A percentile compares a stretch with the other conserved stretches of the same genome.
phyloP scores from a whole-genome alignment of 371 early-diverging fungal genomes.

The Circinella umbellata region DNA sequence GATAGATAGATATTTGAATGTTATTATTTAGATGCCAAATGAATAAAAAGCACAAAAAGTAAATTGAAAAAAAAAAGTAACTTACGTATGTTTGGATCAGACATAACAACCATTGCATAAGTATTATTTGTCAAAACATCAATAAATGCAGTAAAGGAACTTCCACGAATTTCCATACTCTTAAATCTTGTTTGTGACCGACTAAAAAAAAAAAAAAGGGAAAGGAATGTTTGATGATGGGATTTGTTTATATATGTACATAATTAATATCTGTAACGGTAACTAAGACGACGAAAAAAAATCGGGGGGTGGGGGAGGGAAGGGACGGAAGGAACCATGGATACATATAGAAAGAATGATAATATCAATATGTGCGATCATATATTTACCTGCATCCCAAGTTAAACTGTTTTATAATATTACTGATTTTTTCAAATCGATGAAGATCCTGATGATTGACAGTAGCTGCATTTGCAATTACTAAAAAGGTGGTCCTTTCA shows the following conservation, averaged over 20 bases:
- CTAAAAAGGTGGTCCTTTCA: conserved; percentile 93
- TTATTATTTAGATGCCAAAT: no score
- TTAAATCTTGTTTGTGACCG: conserved; percentile 84
- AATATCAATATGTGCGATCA: no score
- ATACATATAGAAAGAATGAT: no score
- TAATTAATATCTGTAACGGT: no score
- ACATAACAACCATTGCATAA: conserved; percentile 91
- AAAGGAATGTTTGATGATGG: background rate
- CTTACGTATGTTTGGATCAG: conserved; percentile 91
- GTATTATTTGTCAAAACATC: conserved; percentile 94
- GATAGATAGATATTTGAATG: no score
- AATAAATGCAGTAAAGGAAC: conserved; percentile 85
- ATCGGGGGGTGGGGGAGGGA: no score
- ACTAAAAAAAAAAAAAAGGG: conserved; percentile 25
- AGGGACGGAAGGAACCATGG: no score
- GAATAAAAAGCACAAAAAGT: background rate
- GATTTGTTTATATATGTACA: no score
- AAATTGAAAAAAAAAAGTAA: conserved; percentile 5
- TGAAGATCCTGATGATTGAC: conserved; percentile 67
- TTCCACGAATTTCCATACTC: conserved; percentile 87
- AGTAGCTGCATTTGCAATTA: conserved; percentile 81
- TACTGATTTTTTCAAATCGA: conserved; percentile 92
- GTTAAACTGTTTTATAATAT: conserved; percentile 94
- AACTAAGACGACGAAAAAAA: no score
- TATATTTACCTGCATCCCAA: conserved; percentile 74